These are phyloP conservation scores for Haplosporangium sp. DNA, from an alignment of 371 early-diverging fungal species.

Conservation along the genomic window DNA sequence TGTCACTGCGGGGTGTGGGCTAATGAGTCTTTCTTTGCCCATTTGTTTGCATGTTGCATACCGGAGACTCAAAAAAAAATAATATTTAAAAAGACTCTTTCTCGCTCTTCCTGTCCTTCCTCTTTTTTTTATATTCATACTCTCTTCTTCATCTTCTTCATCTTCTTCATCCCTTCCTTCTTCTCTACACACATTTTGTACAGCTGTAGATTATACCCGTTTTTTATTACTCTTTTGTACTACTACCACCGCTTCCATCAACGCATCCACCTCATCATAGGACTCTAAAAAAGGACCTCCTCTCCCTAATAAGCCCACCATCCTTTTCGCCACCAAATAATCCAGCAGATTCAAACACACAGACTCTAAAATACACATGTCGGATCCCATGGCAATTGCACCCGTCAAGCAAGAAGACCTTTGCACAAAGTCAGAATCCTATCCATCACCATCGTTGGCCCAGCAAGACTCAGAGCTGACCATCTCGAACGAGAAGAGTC, in stretches of 20 bases:
- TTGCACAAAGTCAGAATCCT: neutral
- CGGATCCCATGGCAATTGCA: slow-evolving; percentile 3
- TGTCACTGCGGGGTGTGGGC: too few relatives aligned
- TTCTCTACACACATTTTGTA: neutral
- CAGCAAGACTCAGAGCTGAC: slow-evolving; percentile 28
- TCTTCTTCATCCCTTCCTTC: neutral
- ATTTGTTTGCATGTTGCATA: too few relatives aligned
- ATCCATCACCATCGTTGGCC: neutral
- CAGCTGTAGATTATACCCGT: neutral
- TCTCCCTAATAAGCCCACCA: neutral
- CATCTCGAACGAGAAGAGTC: slow-evolving; percentile 9
- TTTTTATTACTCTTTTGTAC: neutral
- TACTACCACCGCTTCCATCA: neutral
- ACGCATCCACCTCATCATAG: too few relatives aligned
- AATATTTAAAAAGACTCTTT: neutral
- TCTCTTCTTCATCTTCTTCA: slow-evolving; percentile 5
- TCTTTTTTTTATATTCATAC: slow-evolving; percentile 6
- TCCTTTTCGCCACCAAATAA: slow-evolving; percentile 3
- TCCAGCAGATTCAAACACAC: neutral
- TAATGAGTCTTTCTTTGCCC: too few relatives aligned
- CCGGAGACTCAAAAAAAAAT: neutral
- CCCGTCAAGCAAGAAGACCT: neutral
- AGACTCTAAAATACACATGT: slow-evolving; percentile 2
- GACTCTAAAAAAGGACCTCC: neutral
- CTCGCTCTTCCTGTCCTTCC: neutral